Evolutionary conservation across 352 stramenopile species (phyloP).

Genomic region (Globisporangium carolinianum): DNA sequence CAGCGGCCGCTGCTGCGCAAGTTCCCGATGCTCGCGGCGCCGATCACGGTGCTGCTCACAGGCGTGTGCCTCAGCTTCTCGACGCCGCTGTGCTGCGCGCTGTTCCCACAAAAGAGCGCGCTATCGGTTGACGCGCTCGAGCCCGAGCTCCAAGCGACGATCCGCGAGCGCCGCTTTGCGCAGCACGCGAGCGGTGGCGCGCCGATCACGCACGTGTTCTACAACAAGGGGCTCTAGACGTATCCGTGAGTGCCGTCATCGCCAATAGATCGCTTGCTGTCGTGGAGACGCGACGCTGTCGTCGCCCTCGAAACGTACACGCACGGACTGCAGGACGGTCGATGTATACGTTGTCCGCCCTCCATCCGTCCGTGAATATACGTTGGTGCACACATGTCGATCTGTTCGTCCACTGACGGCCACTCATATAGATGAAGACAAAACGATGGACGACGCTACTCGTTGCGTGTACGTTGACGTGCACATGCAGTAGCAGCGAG

Average conservation of each 20-base stretch:
- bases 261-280: not conserved
- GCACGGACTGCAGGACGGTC: too few relatives aligned
- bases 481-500: not conserved
- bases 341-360: too few relatives aligned
- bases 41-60: constrained; percentile 66
- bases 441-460: too few relatives aligned
- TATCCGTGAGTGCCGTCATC: not conserved
- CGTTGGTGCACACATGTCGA: too few relatives aligned
- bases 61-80: constrained; percentile 67
- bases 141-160: constrained; percentile 48
- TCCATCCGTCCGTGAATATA: too few relatives aligned
- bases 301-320: too few relatives aligned
- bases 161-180: constrained; percentile 37
- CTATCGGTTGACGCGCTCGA: constrained; percentile 52
- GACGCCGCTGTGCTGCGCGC: constrained; percentile 71
- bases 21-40: constrained; percentile 56
- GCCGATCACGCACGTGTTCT: constrained; percentile 53
- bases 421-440: too few relatives aligned
- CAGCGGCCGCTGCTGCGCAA: constrained; percentile 44
- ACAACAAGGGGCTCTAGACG: constrained; percentile 65
- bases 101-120: constrained; percentile 78
- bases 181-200: constrained; percentile 21
- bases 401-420: too few relatives aligned
- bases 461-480: not conserved
- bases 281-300: too few relatives aligned